Conservation (phyloP, 352 stramenopile species). For the Phytophthora hibernalis region DNA sequence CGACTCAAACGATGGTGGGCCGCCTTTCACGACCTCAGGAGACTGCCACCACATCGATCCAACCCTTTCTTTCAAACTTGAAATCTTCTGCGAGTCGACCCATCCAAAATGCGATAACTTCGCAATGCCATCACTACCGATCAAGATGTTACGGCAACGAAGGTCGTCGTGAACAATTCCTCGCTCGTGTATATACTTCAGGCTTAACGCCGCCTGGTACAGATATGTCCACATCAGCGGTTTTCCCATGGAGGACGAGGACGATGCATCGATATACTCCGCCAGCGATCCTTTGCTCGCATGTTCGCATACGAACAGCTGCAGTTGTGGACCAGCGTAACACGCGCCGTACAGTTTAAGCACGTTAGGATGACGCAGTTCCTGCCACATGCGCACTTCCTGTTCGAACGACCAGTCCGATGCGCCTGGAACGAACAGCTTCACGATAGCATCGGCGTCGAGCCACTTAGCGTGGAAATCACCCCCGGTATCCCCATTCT, state of each 20-base stretch:
- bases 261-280: neutral
- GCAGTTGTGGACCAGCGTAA: neutral
- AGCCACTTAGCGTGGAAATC: conserved; percentile 28
- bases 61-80: neutral
- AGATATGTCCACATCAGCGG: conserved; percentile 12
- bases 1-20: neutral
- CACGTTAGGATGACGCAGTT: conserved; percentile 28
- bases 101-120: conserved; percentile 45
- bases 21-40: conserved; percentile 13
- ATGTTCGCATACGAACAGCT: too few species aligned
- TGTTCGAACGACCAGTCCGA: conserved; percentile 1
- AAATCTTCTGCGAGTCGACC: neutral
- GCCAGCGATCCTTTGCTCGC: conserved; percentile 5
- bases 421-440: conserved; percentile 8
- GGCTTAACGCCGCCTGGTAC: conserved; percentile 13
- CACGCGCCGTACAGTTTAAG: conserved; percentile 29
- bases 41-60: conserved; percentile 17
- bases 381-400: conserved; percentile 15
- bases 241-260: neutral
- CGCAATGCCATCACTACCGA: conserved; percentile 19
- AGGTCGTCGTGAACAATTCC: neutral
- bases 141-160: conserved; percentile 34
- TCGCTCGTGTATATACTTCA: conserved; percentile 14
- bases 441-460: conserved; percentile 20
- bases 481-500: neutral